These are phyloP conservation scores for Paspalum vaginatum DNA, from an alignment of 176 grass and related monocot species.

Conservation along the genomic window DNA sequence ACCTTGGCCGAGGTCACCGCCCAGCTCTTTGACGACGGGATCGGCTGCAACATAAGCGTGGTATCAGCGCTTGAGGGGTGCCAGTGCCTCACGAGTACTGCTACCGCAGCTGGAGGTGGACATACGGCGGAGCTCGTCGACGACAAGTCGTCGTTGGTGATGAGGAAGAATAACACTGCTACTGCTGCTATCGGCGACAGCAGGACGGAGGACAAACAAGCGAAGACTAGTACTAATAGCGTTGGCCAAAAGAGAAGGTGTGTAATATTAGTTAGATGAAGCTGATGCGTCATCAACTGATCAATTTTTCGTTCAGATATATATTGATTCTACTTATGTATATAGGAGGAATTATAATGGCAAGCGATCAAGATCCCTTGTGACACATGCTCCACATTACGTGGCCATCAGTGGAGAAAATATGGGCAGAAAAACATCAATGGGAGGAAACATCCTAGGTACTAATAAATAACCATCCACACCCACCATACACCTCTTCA, in stretches of 20 bases:
- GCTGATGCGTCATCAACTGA: not conserved
- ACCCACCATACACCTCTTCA: no score
- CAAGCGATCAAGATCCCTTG: not conserved
- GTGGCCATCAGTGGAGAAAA: constrained; percentile 58
- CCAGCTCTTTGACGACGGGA: constrained; percentile 23
- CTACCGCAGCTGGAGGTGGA: not conserved
- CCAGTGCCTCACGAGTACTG: not conserved
- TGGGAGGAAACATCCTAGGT: constrained; percentile 42
- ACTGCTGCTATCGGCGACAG: no score
- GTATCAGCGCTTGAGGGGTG: not conserved
- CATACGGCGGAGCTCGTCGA: not conserved
- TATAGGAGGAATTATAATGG: constrained; percentile 8
- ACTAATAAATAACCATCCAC: not conserved
- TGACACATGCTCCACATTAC: constrained; percentile 36
- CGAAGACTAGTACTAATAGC: no score
- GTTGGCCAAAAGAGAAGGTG: constrained; percentile 25
- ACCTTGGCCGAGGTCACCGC: not conserved
- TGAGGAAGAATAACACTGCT: not conserved
- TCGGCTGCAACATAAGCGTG: constrained; percentile 13
- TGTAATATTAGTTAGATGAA: not conserved
- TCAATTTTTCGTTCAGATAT: not conserved
- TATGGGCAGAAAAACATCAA: constrained; percentile 60
- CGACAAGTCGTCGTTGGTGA: not conserved
- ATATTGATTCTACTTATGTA: not conserved
- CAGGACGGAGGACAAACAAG: no score